phyloP scores from a whole-genome alignment of 768 basidiomycete species.

The Russula lepida region DNA sequence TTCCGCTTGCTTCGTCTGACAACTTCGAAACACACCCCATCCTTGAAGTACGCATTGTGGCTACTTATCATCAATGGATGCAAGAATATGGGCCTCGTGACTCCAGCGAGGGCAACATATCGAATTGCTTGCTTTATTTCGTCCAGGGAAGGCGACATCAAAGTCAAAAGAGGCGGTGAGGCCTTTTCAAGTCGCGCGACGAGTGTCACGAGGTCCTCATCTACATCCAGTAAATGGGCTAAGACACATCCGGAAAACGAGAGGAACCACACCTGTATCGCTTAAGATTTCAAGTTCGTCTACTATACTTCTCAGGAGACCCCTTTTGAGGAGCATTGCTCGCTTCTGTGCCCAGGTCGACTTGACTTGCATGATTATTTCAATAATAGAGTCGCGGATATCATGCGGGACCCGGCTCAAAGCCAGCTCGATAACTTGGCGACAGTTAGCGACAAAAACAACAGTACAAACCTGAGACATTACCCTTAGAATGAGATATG shows the following conservation, averaged over 20 bases:
- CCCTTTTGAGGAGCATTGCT: slow-evolving; percentile 57
- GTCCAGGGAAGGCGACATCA: slow-evolving; percentile 43
- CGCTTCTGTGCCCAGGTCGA: slow-evolving; percentile 62
- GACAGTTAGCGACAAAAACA: not conserved
- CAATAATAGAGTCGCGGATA: slow-evolving; percentile 47
- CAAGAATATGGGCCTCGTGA: slow-evolving; percentile 54
- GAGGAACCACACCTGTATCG: slow-evolving; percentile 41
- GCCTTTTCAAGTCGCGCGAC: slow-evolving; percentile 50
- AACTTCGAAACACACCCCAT: slow-evolving; percentile 71
- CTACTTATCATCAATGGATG: slow-evolving; percentile 66
- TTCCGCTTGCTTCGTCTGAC: slow-evolving; percentile 53
- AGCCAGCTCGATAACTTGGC: slow-evolving; percentile 55
- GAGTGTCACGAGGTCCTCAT: slow-evolving; percentile 54
- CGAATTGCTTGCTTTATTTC: slow-evolving; percentile 59
- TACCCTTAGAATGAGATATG: slow-evolving; percentile 71
- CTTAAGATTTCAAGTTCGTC: slow-evolving; percentile 70
- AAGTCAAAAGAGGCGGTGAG: slow-evolving; percentile 42
- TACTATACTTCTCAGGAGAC: slow-evolving; percentile 52
- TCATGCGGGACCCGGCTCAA: slow-evolving; percentile 54
- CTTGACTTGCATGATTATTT: slow-evolving; percentile 59
- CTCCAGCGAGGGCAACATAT: slow-evolving; percentile 52
- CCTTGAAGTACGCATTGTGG: slow-evolving; percentile 57
- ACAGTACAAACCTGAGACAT: slow-evolving; percentile 24
- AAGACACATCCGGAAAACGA: not conserved
- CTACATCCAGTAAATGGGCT: slow-evolving; percentile 28